A percentile compares a stretch with the other conserved stretches of the same genome.
Conservation (phyloP, 345 rosid species). For the Xanthoceras sorbifolium region DNA sequence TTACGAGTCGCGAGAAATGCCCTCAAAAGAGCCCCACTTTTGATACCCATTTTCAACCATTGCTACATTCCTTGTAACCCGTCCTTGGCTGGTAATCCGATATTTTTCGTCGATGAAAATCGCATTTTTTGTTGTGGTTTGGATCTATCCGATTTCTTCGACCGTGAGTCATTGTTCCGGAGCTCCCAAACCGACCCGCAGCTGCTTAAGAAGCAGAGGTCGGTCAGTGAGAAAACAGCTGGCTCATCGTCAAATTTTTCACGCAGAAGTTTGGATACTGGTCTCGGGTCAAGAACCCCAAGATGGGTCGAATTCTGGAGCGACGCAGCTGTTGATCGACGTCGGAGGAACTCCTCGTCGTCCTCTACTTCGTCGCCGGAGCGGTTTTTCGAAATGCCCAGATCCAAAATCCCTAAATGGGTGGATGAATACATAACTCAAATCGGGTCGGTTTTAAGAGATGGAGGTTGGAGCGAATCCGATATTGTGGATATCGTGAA, state of each 20-base stretch:
- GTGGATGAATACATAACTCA: slow-evolving; percentile 67
- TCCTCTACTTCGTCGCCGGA: slow-evolving; percentile 80
- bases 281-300: slow-evolving; percentile 54
- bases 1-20: slow-evolving; percentile 83
- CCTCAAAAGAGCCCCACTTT: slow-evolving; percentile 79
- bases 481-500: slow-evolving; percentile 73
- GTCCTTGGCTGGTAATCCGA: slow-evolving; percentile 89
- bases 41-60: slow-evolving; percentile 90
- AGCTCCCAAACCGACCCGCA: slow-evolving; percentile 48
- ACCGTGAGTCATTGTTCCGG: slow-evolving; percentile 72
- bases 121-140: slow-evolving; percentile 89
- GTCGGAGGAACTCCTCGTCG: slow-evolving; percentile 67
- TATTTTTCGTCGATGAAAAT: slow-evolving; percentile 86
- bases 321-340: slow-evolving; percentile 77
- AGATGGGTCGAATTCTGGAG: slow-evolving; percentile 99
- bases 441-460: slow-evolving; percentile 80
- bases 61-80: slow-evolving; percentile 95
- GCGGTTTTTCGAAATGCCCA: slow-evolving; percentile 66
- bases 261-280: slow-evolving; percentile 65
- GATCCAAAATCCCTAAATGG: slow-evolving; percentile 75
- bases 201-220: slow-evolving; percentile 55
- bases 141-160: slow-evolving; percentile 91
- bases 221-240: slow-evolving; percentile 62
- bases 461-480: slow-evolving; percentile 89
- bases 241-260: slow-evolving; percentile 57